phyloP scores from a whole-genome alignment of 352 stramenopile genomes.

The Peronospora tabacina region DNA sequence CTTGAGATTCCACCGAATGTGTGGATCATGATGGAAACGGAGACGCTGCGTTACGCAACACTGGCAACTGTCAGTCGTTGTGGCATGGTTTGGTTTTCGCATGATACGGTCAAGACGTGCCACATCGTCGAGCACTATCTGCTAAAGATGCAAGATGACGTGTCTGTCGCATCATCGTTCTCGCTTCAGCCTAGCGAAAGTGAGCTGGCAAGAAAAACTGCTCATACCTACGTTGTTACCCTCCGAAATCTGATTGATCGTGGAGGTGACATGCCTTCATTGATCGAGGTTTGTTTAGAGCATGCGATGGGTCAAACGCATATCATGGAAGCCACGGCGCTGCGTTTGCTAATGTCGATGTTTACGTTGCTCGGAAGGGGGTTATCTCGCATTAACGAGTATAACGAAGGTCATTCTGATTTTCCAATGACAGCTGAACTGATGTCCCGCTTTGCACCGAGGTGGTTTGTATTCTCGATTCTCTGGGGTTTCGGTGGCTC shows the following conservation, averaged over 20 bases:
- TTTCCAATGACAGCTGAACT: slow-evolving; percentile 97
- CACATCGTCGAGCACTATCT: slow-evolving; percentile 89
- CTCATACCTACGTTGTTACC: slow-evolving; percentile 52
- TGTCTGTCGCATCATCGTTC: slow-evolving; percentile 57
- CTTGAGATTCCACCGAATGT: slow-evolving; percentile 97
- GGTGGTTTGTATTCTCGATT: slow-evolving; percentile 97
- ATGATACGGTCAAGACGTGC: slow-evolving; percentile 90
- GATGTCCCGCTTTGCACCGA: slow-evolving; percentile 92
- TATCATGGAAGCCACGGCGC: slow-evolving; percentile 94
- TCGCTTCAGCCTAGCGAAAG: slow-evolving; percentile 57
- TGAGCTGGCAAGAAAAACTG: slow-evolving; percentile 57
- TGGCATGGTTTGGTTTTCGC: slow-evolving; percentile 99
- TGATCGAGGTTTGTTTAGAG: slow-evolving; percentile 91
- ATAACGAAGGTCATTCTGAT: slow-evolving; percentile 98
- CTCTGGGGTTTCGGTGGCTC: slow-evolving; percentile 98
- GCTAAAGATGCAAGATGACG: slow-evolving; percentile 57
- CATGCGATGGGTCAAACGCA: slow-evolving; percentile 88
- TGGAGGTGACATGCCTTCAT: slow-evolving; percentile 44
- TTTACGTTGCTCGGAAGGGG: slow-evolving; percentile 93
- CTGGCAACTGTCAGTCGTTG: slow-evolving; percentile 99
- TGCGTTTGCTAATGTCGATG: slow-evolving; percentile 94
- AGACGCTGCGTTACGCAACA: slow-evolving; percentile 97
- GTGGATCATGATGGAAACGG: slow-evolving; percentile 99
- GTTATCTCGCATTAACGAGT: slow-evolving; percentile 92
- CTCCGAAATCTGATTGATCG: slow-evolving; percentile 53